Percentiles rank a stretch among this genome's conserved stretches.
Evolutionary conservation across 805 yeast species (phyloP).

Genomic region (Saccharomyces mikatae): DNA sequence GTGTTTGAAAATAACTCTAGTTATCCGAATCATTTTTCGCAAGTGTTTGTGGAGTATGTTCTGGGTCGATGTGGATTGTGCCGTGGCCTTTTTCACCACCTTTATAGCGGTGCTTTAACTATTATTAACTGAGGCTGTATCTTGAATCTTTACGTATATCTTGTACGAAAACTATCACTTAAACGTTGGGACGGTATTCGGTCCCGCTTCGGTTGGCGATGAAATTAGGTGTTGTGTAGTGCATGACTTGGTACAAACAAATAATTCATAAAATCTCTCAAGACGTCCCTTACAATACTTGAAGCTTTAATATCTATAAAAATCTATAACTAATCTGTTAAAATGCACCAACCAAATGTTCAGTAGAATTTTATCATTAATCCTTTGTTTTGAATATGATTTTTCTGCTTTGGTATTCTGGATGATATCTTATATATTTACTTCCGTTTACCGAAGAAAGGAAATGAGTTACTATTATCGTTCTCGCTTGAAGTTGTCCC

Average conservation of each 20-base stretch:
- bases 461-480: conserved; percentile 7
- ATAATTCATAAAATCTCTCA: no score
- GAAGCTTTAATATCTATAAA: not conserved
- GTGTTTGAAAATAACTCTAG: conserved; percentile 8
- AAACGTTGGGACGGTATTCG: no score
- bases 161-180: no score
- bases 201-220: no score
- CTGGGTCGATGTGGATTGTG: conserved; percentile 47
- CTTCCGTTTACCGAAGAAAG: conserved; percentile 14
- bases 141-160: conserved; percentile 3
- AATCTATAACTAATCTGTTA: not conserved
- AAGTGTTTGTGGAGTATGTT: not conserved
- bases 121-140: conserved; percentile 30
- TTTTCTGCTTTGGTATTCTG: not conserved
- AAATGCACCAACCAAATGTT: not conserved
- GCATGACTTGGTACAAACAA: no score
- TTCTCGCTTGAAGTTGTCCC: conserved; percentile 1
- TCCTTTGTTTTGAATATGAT: not conserved
- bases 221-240: no score
- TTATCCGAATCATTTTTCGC: conserved; percentile 2
- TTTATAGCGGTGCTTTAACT: conserved; percentile 34
- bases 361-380: not conserved
- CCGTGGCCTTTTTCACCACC: conserved; percentile 45
- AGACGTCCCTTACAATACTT: no score
- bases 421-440: not conserved